Percentiles rank a stretch among this genome's conserved stretches.
Evolutionary conservation across 1,139 yeast genomes (phyloP).

Genomic region (Yamadazyma mexicana): DNA sequence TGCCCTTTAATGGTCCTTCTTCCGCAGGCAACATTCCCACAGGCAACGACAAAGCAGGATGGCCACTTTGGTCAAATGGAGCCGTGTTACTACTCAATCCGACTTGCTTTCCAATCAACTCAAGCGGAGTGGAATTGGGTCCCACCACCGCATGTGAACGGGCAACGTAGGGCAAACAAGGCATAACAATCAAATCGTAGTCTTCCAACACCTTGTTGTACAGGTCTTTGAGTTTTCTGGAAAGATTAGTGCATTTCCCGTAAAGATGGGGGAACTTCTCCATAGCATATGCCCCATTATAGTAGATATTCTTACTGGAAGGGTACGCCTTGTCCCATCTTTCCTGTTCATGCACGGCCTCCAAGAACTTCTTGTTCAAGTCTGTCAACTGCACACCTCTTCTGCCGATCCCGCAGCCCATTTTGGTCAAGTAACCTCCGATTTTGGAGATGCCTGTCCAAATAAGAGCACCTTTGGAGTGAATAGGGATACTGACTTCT

Average conservation of each 20-base stretch:
- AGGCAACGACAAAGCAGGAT: slow-evolving; percentile 15
- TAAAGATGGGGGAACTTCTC: slow-evolving; percentile 14
- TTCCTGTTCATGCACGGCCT: slow-evolving; percentile 8
- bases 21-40: slow-evolving; percentile 13
- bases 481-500: slow-evolving; percentile 32
- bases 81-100: slow-evolving; percentile 15
- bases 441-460: slow-evolving; percentile 25
- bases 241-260: slow-evolving; percentile 15
- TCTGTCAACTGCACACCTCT: slow-evolving; percentile 9
- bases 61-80: slow-evolving; percentile 16
- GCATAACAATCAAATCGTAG: slow-evolving; percentile 14
- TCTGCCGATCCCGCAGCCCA: slow-evolving; percentile 21
- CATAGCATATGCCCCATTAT: slow-evolving; percentile 13
- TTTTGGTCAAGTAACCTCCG: slow-evolving; percentile 20
- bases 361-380: slow-evolving; percentile 7
- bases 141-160: slow-evolving; percentile 14
- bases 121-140: slow-evolving; percentile 12
- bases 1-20: slow-evolving; percentile 9
- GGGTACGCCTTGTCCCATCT: slow-evolving; percentile 8
- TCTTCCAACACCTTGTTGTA: slow-evolving; percentile 13
- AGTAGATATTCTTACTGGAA: slow-evolving; percentile 8
- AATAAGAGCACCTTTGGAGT: slow-evolving; percentile 31
- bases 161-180: slow-evolving; percentile 14
- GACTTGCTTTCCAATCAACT: slow-evolving; percentile 12
- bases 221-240: slow-evolving; percentile 11